A percentile compares a stretch with the other conserved stretches of the same genome.
phyloP scores from a whole-genome alignment of 306 rosid genomes.

The Datisca glomerata region DNA sequence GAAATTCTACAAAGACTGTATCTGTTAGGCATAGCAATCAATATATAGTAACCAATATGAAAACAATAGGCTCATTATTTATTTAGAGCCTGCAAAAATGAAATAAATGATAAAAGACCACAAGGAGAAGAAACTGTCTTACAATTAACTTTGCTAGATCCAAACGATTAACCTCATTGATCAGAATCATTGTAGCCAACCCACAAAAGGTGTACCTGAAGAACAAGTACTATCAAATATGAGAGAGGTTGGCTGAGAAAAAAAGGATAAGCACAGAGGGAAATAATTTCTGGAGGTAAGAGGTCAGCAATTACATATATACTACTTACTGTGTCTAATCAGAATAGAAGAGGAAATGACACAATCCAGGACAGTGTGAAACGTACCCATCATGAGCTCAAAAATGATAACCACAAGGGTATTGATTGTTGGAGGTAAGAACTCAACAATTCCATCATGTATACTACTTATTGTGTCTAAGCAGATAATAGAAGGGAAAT shows the following conservation, averaged over 20 bases:
- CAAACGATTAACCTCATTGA: conserved; percentile 70
- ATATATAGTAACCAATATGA: too few relatives aligned
- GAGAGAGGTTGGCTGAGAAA: conserved; percentile 4
- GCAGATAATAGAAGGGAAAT: neutral
- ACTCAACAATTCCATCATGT: neutral
- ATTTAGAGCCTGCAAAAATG: too few relatives aligned
- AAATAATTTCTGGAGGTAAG: too few relatives aligned
- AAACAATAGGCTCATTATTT: too few relatives aligned
- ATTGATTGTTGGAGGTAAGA: neutral
- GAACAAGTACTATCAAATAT: conserved; percentile 11
- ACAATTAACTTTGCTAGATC: conserved; percentile 65
- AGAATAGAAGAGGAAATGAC: conserved; percentile 9
- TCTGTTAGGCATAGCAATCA: too few relatives aligned
- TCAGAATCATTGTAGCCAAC: conserved; percentile 82
- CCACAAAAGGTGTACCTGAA: conserved; percentile 89
- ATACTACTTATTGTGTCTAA: neutral
- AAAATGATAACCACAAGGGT: neutral
- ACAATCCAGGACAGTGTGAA: too few relatives aligned
- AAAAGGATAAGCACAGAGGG: neutral
- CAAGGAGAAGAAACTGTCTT: too few relatives aligned
- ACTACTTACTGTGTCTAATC: neutral
- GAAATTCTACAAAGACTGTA: too few relatives aligned
- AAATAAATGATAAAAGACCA: too few relatives aligned
- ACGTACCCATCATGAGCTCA: conserved; percentile 99
- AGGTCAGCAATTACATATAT: neutral